Conservation (phyloP, 176 grass and related monocot genomes). For the Triticum timopheevii region DNA sequence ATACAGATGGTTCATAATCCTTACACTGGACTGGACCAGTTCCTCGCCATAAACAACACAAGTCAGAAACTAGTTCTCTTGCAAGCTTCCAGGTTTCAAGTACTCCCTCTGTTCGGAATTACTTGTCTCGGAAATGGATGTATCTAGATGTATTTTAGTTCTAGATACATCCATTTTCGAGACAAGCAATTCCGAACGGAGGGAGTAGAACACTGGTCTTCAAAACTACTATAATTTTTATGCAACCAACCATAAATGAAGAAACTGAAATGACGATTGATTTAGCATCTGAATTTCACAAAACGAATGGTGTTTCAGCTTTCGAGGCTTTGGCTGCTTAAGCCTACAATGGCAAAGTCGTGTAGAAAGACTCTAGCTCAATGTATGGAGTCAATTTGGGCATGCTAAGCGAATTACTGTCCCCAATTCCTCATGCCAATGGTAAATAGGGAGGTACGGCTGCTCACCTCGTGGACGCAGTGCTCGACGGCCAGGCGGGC, state of each 20-base stretch:
- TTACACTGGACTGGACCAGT: background rate
- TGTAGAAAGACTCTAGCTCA: background rate
- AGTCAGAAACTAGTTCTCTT: background rate
- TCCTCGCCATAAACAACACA: background rate
- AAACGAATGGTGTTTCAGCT: background rate
- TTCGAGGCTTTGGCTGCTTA: background rate
- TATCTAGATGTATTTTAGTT: no score
- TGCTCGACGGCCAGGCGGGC: conserved; percentile 85
- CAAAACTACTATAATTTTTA: background rate
- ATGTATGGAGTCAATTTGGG: background rate
- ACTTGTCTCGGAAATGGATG: no score
- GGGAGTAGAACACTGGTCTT: background rate
- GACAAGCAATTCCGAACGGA: no score
- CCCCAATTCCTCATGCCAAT: background rate
- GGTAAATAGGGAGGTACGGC: background rate
- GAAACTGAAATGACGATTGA: background rate
- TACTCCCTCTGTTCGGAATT: no score
- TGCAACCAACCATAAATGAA: background rate
- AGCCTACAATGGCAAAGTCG: background rate
- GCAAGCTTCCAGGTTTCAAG: background rate
- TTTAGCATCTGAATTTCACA: background rate
- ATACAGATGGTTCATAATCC: background rate
- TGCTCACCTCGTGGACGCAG: conserved; percentile 82
- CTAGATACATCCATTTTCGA: no score
- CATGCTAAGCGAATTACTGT: background rate